phyloP scores from a whole-genome alignment of 495 filamentous ascomycete genomes.

The Schizothecium vesticola region DNA sequence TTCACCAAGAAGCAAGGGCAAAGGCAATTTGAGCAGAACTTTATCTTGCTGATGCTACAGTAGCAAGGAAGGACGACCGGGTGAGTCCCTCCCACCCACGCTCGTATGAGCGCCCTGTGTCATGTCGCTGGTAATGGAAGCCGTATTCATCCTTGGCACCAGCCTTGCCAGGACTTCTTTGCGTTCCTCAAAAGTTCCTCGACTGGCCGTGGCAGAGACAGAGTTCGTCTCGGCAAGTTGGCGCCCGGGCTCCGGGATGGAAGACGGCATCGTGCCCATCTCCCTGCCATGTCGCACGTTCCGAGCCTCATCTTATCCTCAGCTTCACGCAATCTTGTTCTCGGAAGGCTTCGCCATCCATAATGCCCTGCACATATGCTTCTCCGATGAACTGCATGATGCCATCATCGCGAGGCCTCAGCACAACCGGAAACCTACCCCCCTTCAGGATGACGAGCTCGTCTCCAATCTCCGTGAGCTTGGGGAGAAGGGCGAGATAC shows the following conservation, averaged over 20 bases:
- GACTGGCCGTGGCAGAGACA: background rate
- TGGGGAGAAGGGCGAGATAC: slow-evolving; percentile 14
- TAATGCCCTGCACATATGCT: slow-evolving; percentile 9
- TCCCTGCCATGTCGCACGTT: background rate
- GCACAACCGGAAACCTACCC: slow-evolving; percentile 8
- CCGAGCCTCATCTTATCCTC: slow-evolving; percentile 5
- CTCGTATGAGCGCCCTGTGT: background rate
- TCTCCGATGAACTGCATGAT: slow-evolving; percentile 13
- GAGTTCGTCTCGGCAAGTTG: background rate
- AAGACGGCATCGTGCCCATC: background rate
- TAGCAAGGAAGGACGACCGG: background rate
- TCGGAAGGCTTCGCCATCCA: slow-evolving; percentile 11
- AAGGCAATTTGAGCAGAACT: background rate
- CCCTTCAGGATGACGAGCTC: slow-evolving; percentile 8
- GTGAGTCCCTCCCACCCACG: background rate
- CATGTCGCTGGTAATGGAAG: background rate
- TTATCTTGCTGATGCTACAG: background rate
- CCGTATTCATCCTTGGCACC: background rate
- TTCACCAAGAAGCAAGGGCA: background rate
- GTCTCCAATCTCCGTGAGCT: slow-evolving; percentile 2
- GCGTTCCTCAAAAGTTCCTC: background rate
- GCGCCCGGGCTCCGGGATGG: background rate
- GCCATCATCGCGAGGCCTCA: slow-evolving; percentile 6
- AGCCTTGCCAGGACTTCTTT: background rate
- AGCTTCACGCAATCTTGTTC: slow-evolving; percentile 2